Base-by-base conservation (phyloP, 176 grass and related monocot genomes). In the Bromus sterilis region DNA sequence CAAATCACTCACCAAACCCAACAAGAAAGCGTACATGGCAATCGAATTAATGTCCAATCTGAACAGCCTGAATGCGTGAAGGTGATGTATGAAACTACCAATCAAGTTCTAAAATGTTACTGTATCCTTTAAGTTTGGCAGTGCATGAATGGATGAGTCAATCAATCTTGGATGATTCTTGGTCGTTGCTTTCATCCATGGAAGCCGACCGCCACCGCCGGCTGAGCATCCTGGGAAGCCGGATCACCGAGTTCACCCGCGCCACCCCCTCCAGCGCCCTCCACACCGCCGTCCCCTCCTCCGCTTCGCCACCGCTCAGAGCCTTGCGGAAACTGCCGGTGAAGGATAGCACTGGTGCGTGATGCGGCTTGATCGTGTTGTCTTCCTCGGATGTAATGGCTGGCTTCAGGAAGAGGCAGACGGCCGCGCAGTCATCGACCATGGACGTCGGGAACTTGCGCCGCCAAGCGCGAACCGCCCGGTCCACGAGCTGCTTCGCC, bases 381-480 rank as follows among this genome's bases (percentile, higher is more conserved):
- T 2, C 49, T 16, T 82, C 68, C 16, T 40, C 62, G 0, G 66
- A 55, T 11, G 81, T 39, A 2, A 72, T 43, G 41, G 76, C 37
- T 4, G 39, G 79, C 63, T 92, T 90, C 8, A 94, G 56, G 82
- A 87, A 94, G 56, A 97, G 80, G 77, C 94, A 97, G 42, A 94
- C 58, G 2, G 66, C 91, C 2, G 91, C 92, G 32, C 94, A 97
- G 30, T 97, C 94, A 23, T 97, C 94, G 0, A 97, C 84, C 88
- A 90, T 94, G 41, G 89, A 94, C 14, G 87, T 90, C 9, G 91
- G 89, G 73, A 86, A 91, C 69, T 94, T 90, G 56, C 43, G 79
- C 26, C 92, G 82, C 94, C 94, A 97, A 14, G 76, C 83, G 16
- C 80, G 79, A 26, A 94, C 89, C 1, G 94, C 94, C 6, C 80